phyloP scores from a whole-genome alignment of 1,284 basidiomycete genomes.

The Leccinum proximum region DNA sequence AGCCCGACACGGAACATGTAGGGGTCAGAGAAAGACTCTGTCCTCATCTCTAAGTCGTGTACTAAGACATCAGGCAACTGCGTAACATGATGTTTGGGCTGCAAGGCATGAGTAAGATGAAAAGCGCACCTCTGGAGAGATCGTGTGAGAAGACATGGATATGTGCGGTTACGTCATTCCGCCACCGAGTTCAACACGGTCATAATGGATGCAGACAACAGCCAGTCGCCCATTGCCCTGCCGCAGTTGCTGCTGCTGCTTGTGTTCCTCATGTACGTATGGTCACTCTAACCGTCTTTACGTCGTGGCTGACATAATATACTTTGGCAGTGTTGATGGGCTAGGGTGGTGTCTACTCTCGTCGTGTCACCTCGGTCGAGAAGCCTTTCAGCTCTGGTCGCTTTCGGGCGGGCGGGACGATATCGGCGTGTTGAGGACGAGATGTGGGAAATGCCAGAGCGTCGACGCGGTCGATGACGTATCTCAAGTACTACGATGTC shows the following conservation, averaged over 20 bases:
- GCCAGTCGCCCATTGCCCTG: constrained; percentile 12
- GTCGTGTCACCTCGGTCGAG: constrained; percentile 53
- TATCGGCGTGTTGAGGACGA: constrained; percentile 38
- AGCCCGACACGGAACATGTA: constrained; percentile 55
- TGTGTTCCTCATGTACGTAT: constrained; percentile 41
- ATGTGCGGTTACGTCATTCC: neutral
- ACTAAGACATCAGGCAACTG: constrained; percentile 34
- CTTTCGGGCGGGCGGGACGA: constrained; percentile 12
- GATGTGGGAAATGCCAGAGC: constrained; percentile 57
- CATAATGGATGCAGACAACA: constrained; percentile 13
- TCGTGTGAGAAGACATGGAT: neutral
- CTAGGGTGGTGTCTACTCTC: constrained; percentile 64
- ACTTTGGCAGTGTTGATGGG: constrained; percentile 39
- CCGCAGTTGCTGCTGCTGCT: constrained; percentile 33
- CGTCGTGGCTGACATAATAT: constrained; percentile 5
- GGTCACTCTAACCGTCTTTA: constrained; percentile 7
- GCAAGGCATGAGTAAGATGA: neutral
- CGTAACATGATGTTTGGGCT: neutral
- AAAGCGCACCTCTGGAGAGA: constrained; percentile 13
- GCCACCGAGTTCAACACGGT: neutral
- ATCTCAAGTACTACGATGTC: constrained; percentile 7
- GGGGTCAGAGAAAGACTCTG: constrained; percentile 45
- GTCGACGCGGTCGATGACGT: constrained; percentile 34
- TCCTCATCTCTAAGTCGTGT: constrained; percentile 44
- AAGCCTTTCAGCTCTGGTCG: constrained; percentile 33